Base-by-base conservation (phyloP, 768 basidiomycete genomes). In the Trichaptum fuscoviolaceum region DNA sequence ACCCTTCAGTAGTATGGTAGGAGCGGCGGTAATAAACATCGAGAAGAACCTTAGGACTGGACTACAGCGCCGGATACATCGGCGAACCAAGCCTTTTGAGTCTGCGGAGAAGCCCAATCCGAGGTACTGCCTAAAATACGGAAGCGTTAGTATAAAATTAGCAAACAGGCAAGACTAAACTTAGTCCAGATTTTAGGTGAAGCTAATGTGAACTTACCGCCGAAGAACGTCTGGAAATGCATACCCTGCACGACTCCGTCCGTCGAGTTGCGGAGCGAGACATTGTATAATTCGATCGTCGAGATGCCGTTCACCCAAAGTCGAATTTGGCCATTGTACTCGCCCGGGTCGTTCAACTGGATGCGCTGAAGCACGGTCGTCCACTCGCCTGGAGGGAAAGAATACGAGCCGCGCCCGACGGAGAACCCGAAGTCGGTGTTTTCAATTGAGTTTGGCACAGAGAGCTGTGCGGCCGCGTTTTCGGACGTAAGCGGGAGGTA, bases 161-260 rank as follows among this genome's bases (percentile, higher is more conserved):
- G 65, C 62, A n/a, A 60, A 30, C 30, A 30, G 63, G n/a, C 35
- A 57, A 64, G 6, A 23, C 59, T 61, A 25, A 34, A 61, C 25
- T 61, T 34, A 61, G 59, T 61, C 59, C 24, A 25, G 9, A 18
- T 34, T 7, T 61, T 34, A 8, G 8, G 30, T 8, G 30, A 30
- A 30, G 30, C 30, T 61, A 61, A 24, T 17, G 23, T 61, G 62
- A 67, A 76, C 79, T 67, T 71, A 83, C 86, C 88, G 62, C 89
- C 89, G 69, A 92, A 91, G 83, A 91, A 91, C n/a, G 89, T 88
- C 77, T 91, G 87, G 81, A 87, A 84, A 74, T 86, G 85, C 66
- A 90, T 84, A 24, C 91, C 90, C 35, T 85, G 81, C 71, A 92
- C 83, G 68, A 79, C 80, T 57, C 85, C 84, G 0, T 76, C 75